Conservation (phyloP, 495 filamentous ascomycete species). For the Stereocaulon alpinum region DNA sequence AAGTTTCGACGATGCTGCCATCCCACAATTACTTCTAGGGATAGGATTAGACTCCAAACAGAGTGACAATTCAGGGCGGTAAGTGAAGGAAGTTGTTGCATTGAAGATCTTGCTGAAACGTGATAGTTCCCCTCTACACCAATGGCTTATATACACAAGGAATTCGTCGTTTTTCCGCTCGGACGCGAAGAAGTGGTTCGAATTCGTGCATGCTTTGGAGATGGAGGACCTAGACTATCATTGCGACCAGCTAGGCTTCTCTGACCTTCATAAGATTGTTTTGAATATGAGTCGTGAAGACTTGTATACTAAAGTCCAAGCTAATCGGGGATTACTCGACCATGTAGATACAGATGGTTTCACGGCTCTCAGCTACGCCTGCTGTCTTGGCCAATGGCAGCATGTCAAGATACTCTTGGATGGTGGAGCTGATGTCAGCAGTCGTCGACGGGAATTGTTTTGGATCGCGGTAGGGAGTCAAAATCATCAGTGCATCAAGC, state of each 20-base stretch:
- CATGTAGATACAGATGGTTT: not conserved
- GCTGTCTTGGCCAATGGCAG: not conserved
- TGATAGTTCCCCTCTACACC: not conserved
- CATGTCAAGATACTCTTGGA: not conserved
- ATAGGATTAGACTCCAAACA: not conserved
- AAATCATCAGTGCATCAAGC: not conserved
- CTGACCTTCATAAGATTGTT: conserved; percentile 1
- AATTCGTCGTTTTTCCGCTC: too few species aligned
- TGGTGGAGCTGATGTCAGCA: not conserved
- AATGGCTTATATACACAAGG: too few species aligned
- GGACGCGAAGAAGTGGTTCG: not conserved
- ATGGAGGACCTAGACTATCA: not conserved
- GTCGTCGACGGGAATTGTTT: not conserved
- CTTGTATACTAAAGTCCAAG: not conserved
- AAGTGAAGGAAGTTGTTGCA: not conserved
- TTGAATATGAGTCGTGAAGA: not conserved
- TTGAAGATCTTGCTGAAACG: too few species aligned
- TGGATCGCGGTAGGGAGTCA: not conserved
- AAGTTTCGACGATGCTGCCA: too few species aligned
- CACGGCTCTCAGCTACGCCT: not conserved
- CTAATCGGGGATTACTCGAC: not conserved
- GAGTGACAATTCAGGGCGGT: not conserved
- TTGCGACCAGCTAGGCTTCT: not conserved
- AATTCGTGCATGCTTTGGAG: not conserved
- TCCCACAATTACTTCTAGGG: not conserved